Evolutionary conservation across 805 yeast species (phyloP).

Genomic region (Saccharomycopsis capsularis): DNA sequence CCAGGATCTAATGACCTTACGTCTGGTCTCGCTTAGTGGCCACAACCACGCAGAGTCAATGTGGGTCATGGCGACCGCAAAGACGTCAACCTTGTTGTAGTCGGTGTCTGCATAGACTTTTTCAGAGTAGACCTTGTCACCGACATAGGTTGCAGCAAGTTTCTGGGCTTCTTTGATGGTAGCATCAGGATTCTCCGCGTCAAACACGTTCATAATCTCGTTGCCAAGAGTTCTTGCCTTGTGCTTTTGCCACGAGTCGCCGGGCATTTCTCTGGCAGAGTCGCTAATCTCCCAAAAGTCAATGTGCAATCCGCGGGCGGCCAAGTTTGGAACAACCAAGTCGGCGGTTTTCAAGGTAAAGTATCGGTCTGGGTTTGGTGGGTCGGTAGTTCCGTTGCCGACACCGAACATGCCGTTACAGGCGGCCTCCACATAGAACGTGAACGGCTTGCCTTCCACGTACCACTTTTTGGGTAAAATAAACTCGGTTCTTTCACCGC

Average conservation of each 20-base stretch:
- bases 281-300: slow-evolving; percentile 90
- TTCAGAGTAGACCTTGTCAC: slow-evolving; percentile 54
- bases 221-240: slow-evolving; percentile 77
- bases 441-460: slow-evolving; percentile 43
- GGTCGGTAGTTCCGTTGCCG: slow-evolving; percentile 52
- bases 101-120: slow-evolving; percentile 46
- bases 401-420: slow-evolving; percentile 94
- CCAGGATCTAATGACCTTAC: slow-evolving; percentile 94
- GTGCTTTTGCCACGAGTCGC: slow-evolving; percentile 73
- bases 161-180: slow-evolving; percentile 58
- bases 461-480: slow-evolving; percentile 53
- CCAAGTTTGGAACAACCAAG: slow-evolving; percentile 70
- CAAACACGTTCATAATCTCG: slow-evolving; percentile 77
- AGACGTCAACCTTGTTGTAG: slow-evolving; percentile 48
- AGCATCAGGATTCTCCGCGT: slow-evolving; percentile 45
- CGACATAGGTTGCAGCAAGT: slow-evolving; percentile 58
- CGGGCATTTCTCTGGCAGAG: slow-evolving; percentile 80
- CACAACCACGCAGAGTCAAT: slow-evolving; percentile 98
- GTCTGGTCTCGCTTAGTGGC: slow-evolving; percentile 97
- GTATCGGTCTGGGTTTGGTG: slow-evolving; percentile 66
- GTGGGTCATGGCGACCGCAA: slow-evolving; percentile 90
- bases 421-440: slow-evolving; percentile 78
- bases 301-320: slow-evolving; percentile 66
- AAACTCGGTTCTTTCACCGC: slow-evolving; percentile 73
- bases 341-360: slow-evolving; percentile 68